Conservation (phyloP, 768 basidiomycete species). For the Nidula microcarpa region DNA sequence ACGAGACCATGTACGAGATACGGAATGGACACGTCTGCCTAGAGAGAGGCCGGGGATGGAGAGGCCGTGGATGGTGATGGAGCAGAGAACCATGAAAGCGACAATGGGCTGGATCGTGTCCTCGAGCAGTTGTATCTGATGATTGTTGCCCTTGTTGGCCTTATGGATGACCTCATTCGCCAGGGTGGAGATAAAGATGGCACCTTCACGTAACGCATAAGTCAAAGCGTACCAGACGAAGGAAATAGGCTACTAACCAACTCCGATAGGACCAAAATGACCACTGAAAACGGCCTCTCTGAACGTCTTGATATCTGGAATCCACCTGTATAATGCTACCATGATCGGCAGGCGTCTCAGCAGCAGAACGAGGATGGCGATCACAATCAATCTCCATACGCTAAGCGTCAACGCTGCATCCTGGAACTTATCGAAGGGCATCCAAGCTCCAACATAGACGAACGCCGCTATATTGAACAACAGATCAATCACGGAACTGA, state of each 20-base stretch:
- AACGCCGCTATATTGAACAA: slow-evolving; percentile 96
- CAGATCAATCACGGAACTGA: slow-evolving; percentile 94
- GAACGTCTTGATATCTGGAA: slow-evolving; percentile 94
- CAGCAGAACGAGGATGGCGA: slow-evolving; percentile 79
- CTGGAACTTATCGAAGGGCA: slow-evolving; percentile 84
- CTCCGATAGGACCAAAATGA: slow-evolving; percentile 89
- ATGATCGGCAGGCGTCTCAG: slow-evolving; percentile 84
- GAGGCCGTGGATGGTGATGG: slow-evolving; percentile 83
- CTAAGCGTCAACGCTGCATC: slow-evolving; percentile 63
- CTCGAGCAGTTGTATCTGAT: slow-evolving; percentile 63
- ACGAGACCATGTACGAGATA: slow-evolving; percentile 83
- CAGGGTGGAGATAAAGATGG: slow-evolving; percentile 89
- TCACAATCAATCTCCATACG: slow-evolving; percentile 81
- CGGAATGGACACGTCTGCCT: slow-evolving; percentile 84
- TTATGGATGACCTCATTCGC: slow-evolving; percentile 59
- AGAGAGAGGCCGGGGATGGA: slow-evolving; percentile 96
- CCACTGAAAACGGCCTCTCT: slow-evolving; percentile 93
- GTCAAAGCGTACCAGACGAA: slow-evolving; percentile 3
- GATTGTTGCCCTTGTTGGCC: slow-evolving; percentile 36
- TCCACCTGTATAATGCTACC: slow-evolving; percentile 83
- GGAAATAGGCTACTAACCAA: slow-evolving; percentile 40
- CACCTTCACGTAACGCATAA: slow-evolving; percentile 43
- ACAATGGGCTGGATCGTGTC: slow-evolving; percentile 89
- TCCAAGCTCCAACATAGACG: slow-evolving; percentile 96
- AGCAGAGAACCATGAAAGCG: slow-evolving; percentile 91